Base-by-base conservation (phyloP, 2,329 filamentous ascomycete genomes). In the Aspergillus pseudoviridinutans region DNA sequence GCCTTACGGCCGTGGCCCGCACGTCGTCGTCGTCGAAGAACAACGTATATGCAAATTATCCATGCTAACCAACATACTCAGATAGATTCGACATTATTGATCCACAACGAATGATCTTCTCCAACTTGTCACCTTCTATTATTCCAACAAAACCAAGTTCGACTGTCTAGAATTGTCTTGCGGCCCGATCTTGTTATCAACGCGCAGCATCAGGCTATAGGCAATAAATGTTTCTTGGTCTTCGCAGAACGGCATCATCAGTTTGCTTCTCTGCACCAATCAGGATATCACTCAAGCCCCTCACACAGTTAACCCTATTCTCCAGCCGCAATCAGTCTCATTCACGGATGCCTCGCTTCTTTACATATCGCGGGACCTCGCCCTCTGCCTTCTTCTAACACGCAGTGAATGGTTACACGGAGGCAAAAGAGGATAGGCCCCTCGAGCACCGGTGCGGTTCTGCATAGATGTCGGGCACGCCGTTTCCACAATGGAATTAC, bases 401-500 rank as follows among this genome's bases (percentile, higher is more conserved):
- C 49, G 8, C 32, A 35, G 32, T 29, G 17, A 50, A 35, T 9
- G 27, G 12, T 35, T n/a, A 35, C 27, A 24, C 27, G 22, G 42
- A 49, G 38, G 44, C 27, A 38, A 49, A 35, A 41, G 49, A 51
- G 28, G 41, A 58, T 58, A 57, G 56, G 53, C 49, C 52, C 44
- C 27, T 50, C 42, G 42, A 53, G 50, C 57, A 46, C 55, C 55
- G 54, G 51, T 52, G 52, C 57, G 50, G 58, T 51, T 53, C 52
- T 38, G 50, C 55, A 65, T 67, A 69, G 65, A 73, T 72, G 70
- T 72, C 71, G 61, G 65, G 61, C 61, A 58, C 65, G 51, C 67
- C 70, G 41, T 64, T 66, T 20, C 63, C 66, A 53, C 65, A 67
- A 66, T 65, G 66, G 65, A 68, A 60, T 52, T 61, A 66, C 53